Conservation (phyloP, 306 rosid genomes). For the Corylus heterophylla region DNA sequence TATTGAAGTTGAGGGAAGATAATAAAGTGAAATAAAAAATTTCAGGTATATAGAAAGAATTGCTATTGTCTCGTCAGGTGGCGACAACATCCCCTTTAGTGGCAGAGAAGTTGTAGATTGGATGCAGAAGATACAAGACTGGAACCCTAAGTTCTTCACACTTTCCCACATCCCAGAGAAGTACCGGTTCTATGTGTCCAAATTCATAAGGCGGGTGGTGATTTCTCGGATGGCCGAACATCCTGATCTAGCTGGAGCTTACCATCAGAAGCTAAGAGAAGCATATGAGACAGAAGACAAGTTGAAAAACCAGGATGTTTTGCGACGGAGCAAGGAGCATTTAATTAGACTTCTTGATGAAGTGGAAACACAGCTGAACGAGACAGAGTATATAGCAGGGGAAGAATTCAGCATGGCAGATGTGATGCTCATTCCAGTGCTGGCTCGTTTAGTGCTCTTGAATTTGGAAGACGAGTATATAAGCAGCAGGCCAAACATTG, state of each 20-base stretch:
- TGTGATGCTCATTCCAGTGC: slow-evolving; percentile 69
- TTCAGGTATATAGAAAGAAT: slow-evolving; percentile 93
- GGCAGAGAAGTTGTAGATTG: slow-evolving; percentile 68
- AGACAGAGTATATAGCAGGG: slow-evolving; percentile 65
- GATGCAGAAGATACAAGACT: slow-evolving; percentile 89
- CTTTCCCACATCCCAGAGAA: slow-evolving; percentile 74
- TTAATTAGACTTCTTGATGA: slow-evolving; percentile 69
- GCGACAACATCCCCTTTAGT: slow-evolving; percentile 40
- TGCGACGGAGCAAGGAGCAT: slow-evolving; percentile 58
- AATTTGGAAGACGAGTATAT: slow-evolving; percentile 65
- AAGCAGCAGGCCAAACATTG: slow-evolving; percentile 58
- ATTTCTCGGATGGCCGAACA: slow-evolving; percentile 90
- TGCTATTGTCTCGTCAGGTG: slow-evolving; percentile 68
- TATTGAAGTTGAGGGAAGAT: not conserved
- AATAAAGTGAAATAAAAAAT: slow-evolving; percentile 19
- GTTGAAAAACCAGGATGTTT: slow-evolving; percentile 55
- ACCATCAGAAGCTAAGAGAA: slow-evolving; percentile 75
- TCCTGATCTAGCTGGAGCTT: slow-evolving; percentile 80
- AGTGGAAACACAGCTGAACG: slow-evolving; percentile 61
- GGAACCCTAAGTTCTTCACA: slow-evolving; percentile 77
- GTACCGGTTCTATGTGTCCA: slow-evolving; percentile 60
- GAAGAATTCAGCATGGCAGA: slow-evolving; percentile 87
- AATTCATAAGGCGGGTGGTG: slow-evolving; percentile 70
- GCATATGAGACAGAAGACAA: slow-evolving; percentile 82
- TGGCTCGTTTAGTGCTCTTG: slow-evolving; percentile 67